Evolutionary conservation across 2,329 filamentous ascomycete genomes (phyloP), one percentile per base, ranked within the genome.

Genomic region (Salinomyces thailandicus): DNA sequence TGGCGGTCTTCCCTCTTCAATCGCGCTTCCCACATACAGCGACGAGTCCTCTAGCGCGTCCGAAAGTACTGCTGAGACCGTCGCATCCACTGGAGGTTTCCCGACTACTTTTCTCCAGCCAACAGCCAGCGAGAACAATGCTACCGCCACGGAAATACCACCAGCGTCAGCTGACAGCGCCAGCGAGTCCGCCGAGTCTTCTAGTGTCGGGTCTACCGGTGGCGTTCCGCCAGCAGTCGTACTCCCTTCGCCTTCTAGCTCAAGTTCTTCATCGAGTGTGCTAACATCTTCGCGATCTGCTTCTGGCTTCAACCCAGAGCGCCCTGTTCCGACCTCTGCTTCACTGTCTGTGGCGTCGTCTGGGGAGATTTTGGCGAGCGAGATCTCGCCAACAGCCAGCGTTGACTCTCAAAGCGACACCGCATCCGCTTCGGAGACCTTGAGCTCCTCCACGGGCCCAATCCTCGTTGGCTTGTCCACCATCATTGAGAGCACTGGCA

Each of bases 391-490:
- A n/a, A 41, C 38, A 4, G 40, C 18, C 17, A 32, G 11, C 2
- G 34, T 31, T 11, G 28, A 19, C 24, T 39, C 37, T 3, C 20
- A 28, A 6, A 33, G 15, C 4, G 31, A 34, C 22, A 35, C 33
- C 2, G 20, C 42, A 5, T 37, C 43, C 16, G 36, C 17, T 4
- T 30, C 35, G 2, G 34, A 18, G 14, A 37, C 28, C 14, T 37
- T 36, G 7, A 37, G 32, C 14, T 42, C 42, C 8, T 37, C 31
- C 6, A 46, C 42, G 20, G 49, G 42, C 22, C 46, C 51, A 6
- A 53, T 58, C 41, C 53, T 54, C 19, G 53, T 59, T 16, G 56
- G 56, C 12, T 40, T 60, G 4, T 54, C 53, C 4, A 57, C 53
- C 3, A 45, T 55, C 33, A 46, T 57, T 13, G 48, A 46, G 15